phyloP scores from a whole-genome alignment of 176 grass and related monocot genomes.

The Lolium rigidum region DNA sequence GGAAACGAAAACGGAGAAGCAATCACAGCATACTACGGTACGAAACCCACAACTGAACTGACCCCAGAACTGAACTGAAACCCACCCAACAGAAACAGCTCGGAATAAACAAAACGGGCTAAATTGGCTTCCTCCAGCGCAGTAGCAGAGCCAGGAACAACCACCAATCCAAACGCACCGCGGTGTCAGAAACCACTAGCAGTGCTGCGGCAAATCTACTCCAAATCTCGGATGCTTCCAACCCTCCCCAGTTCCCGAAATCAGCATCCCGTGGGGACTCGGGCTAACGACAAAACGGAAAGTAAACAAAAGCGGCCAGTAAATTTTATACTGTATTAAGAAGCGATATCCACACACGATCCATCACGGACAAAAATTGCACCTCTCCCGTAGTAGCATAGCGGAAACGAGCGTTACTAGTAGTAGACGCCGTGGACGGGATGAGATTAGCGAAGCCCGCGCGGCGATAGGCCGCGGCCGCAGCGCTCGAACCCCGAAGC shows the following conservation, averaged over 20 bases:
- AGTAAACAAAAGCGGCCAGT: not conserved
- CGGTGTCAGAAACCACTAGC: slow-evolving; percentile 13
- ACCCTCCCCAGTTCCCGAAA: slow-evolving; percentile 27
- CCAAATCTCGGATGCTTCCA: slow-evolving; percentile 18
- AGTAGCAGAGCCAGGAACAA: not conserved
- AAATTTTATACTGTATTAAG: not conserved
- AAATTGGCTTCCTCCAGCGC: not conserved
- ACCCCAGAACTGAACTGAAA: not conserved
- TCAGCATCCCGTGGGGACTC: not conserved
- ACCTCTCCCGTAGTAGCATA: not conserved
- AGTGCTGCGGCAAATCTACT: slow-evolving; percentile 1
- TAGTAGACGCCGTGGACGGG: not conserved
- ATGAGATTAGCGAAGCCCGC: slow-evolving; percentile 7
- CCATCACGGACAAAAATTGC: slow-evolving; percentile 12
- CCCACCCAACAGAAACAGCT: slow-evolving; percentile 2
- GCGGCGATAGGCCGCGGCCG: not conserved
- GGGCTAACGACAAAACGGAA: slow-evolving; percentile 19
- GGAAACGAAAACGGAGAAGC: not conserved
- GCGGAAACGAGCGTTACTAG: not conserved
- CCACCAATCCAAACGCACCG: slow-evolving; percentile 14
- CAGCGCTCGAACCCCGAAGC: slow-evolving; percentile 15
- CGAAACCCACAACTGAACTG: not conserved
- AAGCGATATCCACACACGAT: not conserved
- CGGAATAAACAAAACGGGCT: slow-evolving; percentile 7
- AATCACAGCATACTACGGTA: not conserved